Evolutionary conservation across 1,139 yeast genomes (phyloP).

Genomic region (Geotrichum aggregatum): DNA sequence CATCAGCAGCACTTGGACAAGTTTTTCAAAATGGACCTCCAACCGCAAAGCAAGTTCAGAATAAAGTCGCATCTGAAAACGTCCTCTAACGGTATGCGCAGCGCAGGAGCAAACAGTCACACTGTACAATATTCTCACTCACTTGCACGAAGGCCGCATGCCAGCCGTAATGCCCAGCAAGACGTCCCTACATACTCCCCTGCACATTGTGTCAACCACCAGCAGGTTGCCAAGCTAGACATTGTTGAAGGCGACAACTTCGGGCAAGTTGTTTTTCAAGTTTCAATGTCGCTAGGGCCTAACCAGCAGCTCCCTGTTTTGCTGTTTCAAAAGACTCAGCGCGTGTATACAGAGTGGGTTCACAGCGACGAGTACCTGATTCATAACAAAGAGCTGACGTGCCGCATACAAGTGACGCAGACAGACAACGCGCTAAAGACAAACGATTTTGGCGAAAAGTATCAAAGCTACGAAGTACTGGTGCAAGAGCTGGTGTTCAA

Average conservation of each 20-base stretch:
- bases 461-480: conserved; percentile 22
- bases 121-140: not conserved
- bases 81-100: not conserved
- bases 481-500: conserved; percentile 26
- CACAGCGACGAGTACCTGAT: conserved; percentile 25
- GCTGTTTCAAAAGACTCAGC: conserved; percentile 23
- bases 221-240: conserved; percentile 20
- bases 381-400: conserved; percentile 26
- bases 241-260: conserved; percentile 26
- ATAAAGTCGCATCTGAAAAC: conserved; percentile 11
- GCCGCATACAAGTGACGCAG: conserved; percentile 23
- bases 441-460: conserved; percentile 24
- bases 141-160: not conserved
- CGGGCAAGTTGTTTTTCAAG: conserved; percentile 25
- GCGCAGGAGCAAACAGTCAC: not conserved
- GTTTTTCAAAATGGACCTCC: conserved; percentile 13
- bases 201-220: not conserved
- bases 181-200: not conserved
- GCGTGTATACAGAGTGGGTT: conserved; percentile 27
- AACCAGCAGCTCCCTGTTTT: conserved; percentile 14
- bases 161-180: not conserved
- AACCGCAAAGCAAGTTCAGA: conserved; percentile 23
- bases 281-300: conserved; percentile 18
- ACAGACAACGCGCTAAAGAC: conserved; percentile 17
- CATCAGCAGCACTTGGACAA: not conserved